These are phyloP conservation scores for Kodamaea hsintzibuensis DNA, from an alignment of 805 yeast genomes.

Conservation along the genomic window DNA sequence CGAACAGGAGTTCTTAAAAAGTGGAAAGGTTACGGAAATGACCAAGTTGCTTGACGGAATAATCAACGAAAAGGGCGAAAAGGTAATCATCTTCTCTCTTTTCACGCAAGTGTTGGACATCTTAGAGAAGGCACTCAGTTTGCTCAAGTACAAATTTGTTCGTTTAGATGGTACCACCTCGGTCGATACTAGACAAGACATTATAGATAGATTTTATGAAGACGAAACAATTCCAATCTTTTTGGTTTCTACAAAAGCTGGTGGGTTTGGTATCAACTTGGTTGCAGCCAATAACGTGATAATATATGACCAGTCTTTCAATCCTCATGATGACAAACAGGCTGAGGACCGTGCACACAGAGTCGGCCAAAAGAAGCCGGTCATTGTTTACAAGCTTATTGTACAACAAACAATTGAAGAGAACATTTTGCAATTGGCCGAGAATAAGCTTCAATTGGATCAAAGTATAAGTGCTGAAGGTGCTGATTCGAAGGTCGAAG, in stretches of 20 bases:
- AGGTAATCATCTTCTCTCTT: constrained; percentile 82
- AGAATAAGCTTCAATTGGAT: constrained; percentile 88
- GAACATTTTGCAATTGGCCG: constrained; percentile 81
- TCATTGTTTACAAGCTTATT: constrained; percentile 73
- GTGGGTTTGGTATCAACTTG: constrained; percentile 97
- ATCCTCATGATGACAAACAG: constrained; percentile 98
- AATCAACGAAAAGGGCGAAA: constrained; percentile 56
- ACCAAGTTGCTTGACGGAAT: constrained; percentile 57
- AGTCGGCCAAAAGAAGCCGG: constrained; percentile 90
- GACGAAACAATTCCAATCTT: constrained; percentile 83
- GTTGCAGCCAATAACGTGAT: constrained; percentile 93
- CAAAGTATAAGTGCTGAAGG: constrained; percentile 51
- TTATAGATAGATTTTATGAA: constrained; percentile 86
- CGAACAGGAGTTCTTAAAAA: constrained; percentile 54
- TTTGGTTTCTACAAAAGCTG: constrained; percentile 91
- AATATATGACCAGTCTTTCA: constrained; percentile 90
- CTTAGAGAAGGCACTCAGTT: constrained; percentile 70
- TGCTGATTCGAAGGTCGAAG: constrained; percentile 44
- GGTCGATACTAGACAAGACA: constrained; percentile 88
- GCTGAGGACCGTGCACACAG: constrained; percentile 99
- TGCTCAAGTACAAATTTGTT: constrained; percentile 66
- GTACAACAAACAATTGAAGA: constrained; percentile 82
- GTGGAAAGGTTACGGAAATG: constrained; percentile 74
- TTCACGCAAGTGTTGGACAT: constrained; percentile 93
- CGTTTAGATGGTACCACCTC: constrained; percentile 93